Percentiles rank a stretch among this genome's conserved stretches.
Conservation (phyloP, 352 stramenopile genomes). For the Plasmopara muralis region DNA sequence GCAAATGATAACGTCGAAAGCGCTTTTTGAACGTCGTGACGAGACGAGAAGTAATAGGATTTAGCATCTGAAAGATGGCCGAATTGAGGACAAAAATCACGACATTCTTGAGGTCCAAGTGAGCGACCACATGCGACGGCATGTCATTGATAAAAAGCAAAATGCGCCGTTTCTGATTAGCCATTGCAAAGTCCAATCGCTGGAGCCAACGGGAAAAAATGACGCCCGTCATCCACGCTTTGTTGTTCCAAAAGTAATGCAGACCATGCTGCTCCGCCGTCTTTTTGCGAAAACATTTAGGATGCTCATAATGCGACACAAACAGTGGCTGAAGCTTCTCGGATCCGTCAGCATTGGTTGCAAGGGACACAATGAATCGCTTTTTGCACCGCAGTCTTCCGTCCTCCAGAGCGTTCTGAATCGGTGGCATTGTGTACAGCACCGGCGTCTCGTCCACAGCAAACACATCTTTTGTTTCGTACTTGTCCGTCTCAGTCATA, state of each 20-base stretch:
- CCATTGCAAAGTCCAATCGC: constrained; percentile 74
- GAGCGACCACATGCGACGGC: constrained; percentile 64
- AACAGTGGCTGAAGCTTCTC: constrained; percentile 78
- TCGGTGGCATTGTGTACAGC: constrained; percentile 63
- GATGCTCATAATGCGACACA: constrained; percentile 71
- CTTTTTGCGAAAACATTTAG: constrained; percentile 73
- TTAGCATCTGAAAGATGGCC: constrained; percentile 48
- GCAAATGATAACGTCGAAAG: constrained; percentile 65
- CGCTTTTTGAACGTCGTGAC: constrained; percentile 67
- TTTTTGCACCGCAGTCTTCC: constrained; percentile 61
- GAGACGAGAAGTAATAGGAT: constrained; percentile 57
- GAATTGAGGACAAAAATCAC: constrained; percentile 54
- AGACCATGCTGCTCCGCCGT: constrained; percentile 69
- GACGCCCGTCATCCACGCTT: constrained; percentile 78
- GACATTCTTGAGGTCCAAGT: constrained; percentile 73
- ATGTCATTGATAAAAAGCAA: constrained; percentile 75
- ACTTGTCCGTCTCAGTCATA: constrained; percentile 62
- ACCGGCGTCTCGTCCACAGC: constrained; percentile 69
- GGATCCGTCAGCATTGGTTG: constrained; percentile 60
- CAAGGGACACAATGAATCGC: constrained; percentile 57
- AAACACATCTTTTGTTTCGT: constrained; percentile 65
- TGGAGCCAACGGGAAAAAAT: constrained; percentile 82
- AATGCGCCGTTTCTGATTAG: constrained; percentile 66
- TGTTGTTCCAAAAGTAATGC: constrained; percentile 81
- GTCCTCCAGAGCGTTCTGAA: constrained; percentile 36